Conservation (phyloP, 2,329 filamentous ascomycete genomes). For the Thielaviopsis euricoi region DNA sequence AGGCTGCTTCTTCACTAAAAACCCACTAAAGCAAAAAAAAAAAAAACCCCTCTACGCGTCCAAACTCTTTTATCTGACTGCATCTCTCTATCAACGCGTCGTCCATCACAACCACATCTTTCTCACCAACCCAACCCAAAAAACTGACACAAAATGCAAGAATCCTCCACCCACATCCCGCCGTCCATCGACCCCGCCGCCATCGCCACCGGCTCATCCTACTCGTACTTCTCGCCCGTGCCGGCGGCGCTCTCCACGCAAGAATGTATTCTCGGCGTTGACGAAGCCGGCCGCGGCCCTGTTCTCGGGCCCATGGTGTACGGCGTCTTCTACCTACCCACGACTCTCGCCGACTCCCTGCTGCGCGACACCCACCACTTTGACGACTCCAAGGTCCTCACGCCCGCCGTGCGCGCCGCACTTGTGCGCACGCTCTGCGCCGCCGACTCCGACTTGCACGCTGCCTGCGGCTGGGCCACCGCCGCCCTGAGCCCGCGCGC, state of each 20-base stretch:
- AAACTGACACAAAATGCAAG: neutral
- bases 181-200: neutral
- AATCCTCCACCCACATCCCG: neutral
- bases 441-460: conserved; percentile 29
- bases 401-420: conserved; percentile 55
- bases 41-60: neutral
- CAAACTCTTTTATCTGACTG: neutral
- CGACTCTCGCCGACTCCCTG: conserved; percentile 52
- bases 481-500: conserved; percentile 67
- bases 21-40: too few species aligned
- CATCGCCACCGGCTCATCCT: conserved; percentile 25
- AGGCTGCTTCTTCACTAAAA: too few species aligned
- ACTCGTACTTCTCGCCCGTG: conserved; percentile 54
- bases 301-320: conserved; percentile 76
- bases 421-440: conserved; percentile 60
- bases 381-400: conserved; percentile 89
- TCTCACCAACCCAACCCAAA: conserved; percentile 19
- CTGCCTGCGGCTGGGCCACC: conserved; percentile 65
- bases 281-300: conserved; percentile 85
- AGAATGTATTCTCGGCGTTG: conserved; percentile 69
- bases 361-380: conserved; percentile 70
- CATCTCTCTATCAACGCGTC: neutral
- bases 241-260: conserved; percentile 40
- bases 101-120: neutral
- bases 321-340: conserved; percentile 58